phyloP scores from a whole-genome alignment of 2,329 filamentous ascomycete genomes.

The Anisogramma anomala region DNA sequence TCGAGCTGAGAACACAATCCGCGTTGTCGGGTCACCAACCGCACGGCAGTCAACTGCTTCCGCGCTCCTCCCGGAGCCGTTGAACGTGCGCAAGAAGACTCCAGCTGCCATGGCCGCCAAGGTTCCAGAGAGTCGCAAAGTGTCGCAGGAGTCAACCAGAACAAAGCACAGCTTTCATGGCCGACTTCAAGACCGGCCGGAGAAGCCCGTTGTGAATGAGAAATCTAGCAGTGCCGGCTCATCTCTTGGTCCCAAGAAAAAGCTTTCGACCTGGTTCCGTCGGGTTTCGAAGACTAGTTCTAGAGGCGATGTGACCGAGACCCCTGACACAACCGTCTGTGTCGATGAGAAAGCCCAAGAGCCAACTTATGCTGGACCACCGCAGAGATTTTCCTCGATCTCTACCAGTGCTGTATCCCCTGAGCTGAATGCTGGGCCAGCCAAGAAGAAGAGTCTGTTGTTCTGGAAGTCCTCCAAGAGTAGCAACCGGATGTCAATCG shows the following conservation, averaged over 20 bases:
- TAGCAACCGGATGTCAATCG: constrained; percentile 32
- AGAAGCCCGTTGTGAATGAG: constrained; percentile 14
- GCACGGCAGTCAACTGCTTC: constrained; percentile 23
- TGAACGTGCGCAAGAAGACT: constrained; percentile 32
- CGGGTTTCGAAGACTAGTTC: constrained; percentile 24
- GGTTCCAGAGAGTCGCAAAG: not conserved
- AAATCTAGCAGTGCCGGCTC: constrained; percentile 15
- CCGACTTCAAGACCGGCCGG: constrained; percentile 12
- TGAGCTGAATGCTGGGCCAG: constrained; percentile 15
- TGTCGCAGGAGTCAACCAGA: constrained; percentile 15
- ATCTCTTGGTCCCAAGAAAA: constrained; percentile 24
- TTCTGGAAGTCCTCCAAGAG: constrained; percentile 42
- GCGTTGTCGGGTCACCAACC: constrained; percentile 40
- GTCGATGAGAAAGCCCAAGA: constrained; percentile 1
- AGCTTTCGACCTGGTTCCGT: constrained; percentile 41
- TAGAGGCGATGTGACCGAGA: constrained; percentile 23
- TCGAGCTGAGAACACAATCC: constrained; percentile 38
- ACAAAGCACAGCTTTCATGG: constrained; percentile 17
- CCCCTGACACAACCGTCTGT: constrained; percentile 3
- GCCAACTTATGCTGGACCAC: not conserved
- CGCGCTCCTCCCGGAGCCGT: constrained; percentile 26
- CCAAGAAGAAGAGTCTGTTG: constrained; percentile 39
- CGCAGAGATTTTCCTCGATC: constrained; percentile 15
- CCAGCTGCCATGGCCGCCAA: constrained; percentile 1
- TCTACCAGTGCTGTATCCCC: constrained; percentile 13